Percentiles rank a stretch among this genome's conserved stretches.
phyloP scores from a whole-genome alignment of 2,329 filamentous ascomycete species.

The Fusarium verticillioides region DNA sequence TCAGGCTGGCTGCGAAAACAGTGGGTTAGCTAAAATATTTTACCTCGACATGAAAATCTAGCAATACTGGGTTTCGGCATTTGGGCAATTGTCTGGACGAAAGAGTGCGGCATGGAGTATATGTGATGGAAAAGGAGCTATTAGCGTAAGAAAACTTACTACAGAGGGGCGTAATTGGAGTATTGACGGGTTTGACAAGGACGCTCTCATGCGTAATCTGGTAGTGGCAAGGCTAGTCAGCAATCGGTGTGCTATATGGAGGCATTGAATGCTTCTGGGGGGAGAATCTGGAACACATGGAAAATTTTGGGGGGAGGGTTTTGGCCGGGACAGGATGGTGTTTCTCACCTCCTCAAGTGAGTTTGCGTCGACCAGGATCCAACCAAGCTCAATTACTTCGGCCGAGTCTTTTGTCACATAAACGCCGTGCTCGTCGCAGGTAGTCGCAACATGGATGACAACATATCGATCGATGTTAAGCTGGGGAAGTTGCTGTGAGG shows the following conservation, averaged over 20 bases:
- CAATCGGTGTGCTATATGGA: neutral
- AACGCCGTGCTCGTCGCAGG: constrained; percentile 98
- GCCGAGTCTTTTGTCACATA: constrained; percentile 99
- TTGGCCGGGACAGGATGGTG: constrained; percentile 17
- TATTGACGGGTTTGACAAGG: constrained; percentile 98
- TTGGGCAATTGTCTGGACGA: constrained; percentile 25
- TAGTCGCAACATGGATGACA: constrained; percentile 98
- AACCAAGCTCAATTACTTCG: constrained; percentile 98
- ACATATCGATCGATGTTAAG: constrained; percentile 94
- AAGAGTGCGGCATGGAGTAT: constrained; percentile 31
- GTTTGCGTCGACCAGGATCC: constrained; percentile 94
- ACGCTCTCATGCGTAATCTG: constrained; percentile 96
- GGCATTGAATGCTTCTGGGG: neutral
- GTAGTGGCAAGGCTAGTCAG: constrained; percentile 27
- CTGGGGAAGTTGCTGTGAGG: constrained; percentile 59
- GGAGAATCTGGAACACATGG: neutral
- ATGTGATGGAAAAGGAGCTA: constrained; percentile 31
- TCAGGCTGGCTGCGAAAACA: constrained; percentile 80
- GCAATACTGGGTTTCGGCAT: constrained; percentile 11
- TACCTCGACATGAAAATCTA: constrained; percentile 2
- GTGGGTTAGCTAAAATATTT: constrained; percentile 31
- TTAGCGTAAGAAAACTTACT: constrained; percentile 73
- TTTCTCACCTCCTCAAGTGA: constrained; percentile 86
- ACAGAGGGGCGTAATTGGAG: constrained; percentile 96
- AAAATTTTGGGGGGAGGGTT: constrained; percentile 7